Evolutionary conservation across 345 rosid species (phyloP).

Genomic region (Passiflora organensis): DNA sequence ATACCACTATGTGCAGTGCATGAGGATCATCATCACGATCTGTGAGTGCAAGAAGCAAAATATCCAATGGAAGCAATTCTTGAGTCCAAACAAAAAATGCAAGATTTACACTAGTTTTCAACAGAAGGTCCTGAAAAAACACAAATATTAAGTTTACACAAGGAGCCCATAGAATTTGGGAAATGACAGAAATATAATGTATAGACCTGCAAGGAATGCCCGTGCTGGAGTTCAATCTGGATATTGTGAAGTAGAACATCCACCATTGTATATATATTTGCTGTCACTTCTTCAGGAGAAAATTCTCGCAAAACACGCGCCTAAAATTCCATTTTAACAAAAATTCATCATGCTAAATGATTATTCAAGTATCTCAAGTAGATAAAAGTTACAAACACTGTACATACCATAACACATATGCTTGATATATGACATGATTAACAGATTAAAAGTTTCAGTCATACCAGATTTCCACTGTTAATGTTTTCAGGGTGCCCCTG

Average conservation of each 20-base stretch:
- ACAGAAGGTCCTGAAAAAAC: slow-evolving; percentile 48
- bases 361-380: not conserved
- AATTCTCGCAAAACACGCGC: slow-evolving; percentile 80
- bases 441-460: slow-evolving; percentile 7
- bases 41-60: slow-evolving; percentile 80
- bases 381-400: not conserved
- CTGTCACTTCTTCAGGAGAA: slow-evolving; percentile 93
- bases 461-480: slow-evolving; percentile 81
- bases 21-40: slow-evolving; percentile 97
- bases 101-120: slow-evolving; percentile 71
- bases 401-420: not conserved
- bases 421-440: not conserved
- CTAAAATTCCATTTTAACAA: slow-evolving; percentile 36
- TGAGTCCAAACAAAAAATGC: slow-evolving; percentile 80
- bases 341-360: not conserved
- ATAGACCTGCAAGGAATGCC: slow-evolving; percentile 67
- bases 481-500: slow-evolving; percentile 87
- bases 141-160: slow-evolving; percentile 14
- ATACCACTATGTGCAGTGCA: slow-evolving; percentile 87
- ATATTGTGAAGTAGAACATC: slow-evolving; percentile 86
- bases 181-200: slow-evolving; percentile 3
- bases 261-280: slow-evolving; percentile 91
- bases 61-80: slow-evolving; percentile 91
- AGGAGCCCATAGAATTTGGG: not conserved
- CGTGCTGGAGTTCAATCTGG: slow-evolving; percentile 73